Evolutionary conservation across 2,329 filamentous ascomycete species (phyloP).

Genomic region (Pyrenochaeta sp.): DNA sequence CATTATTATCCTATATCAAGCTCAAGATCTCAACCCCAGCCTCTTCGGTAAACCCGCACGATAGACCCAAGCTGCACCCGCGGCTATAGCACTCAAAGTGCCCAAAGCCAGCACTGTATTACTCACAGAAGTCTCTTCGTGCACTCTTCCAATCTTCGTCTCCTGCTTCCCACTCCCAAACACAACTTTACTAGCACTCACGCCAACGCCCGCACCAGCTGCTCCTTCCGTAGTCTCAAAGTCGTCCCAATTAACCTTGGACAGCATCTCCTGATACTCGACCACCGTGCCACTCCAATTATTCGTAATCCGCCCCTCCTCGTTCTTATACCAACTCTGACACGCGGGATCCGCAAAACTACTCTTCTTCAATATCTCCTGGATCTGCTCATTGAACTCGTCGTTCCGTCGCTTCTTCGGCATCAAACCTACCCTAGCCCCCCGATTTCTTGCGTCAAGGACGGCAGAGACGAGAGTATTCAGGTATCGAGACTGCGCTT

Average conservation of each 20-base stretch:
- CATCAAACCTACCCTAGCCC: constrained; percentile 55
- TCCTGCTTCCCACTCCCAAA: constrained; percentile 45
- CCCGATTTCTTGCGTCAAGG: constrained; percentile 53
- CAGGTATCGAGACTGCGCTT: constrained; percentile 65
- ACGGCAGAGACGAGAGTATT: constrained; percentile 60
- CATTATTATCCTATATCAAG: neutral
- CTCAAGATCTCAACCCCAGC: constrained; percentile 12
- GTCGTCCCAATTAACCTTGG: constrained; percentile 56
- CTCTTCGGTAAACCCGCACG: constrained; percentile 22
- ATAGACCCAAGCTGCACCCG: constrained; percentile 46
- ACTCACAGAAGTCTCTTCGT: constrained; percentile 56
- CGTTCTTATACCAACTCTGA: constrained; percentile 65
- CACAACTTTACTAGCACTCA: constrained; percentile 43
- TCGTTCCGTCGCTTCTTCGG: constrained; percentile 53
- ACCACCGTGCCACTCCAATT: constrained; percentile 65
- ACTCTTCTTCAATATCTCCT: constrained; percentile 53
- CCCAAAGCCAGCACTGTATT: constrained; percentile 49
- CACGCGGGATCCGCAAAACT: constrained; percentile 65
- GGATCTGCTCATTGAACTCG: constrained; percentile 58
- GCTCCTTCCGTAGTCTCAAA: constrained; percentile 44
- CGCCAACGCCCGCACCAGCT: neutral
- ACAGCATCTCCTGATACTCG: constrained; percentile 61
- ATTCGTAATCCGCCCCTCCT: constrained; percentile 63
- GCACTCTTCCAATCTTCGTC: constrained; percentile 53
- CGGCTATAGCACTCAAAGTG: constrained; percentile 45